phyloP scores from a whole-genome alignment of 2,329 filamentous ascomycete genomes.

The Exophiala sp. region DNA sequence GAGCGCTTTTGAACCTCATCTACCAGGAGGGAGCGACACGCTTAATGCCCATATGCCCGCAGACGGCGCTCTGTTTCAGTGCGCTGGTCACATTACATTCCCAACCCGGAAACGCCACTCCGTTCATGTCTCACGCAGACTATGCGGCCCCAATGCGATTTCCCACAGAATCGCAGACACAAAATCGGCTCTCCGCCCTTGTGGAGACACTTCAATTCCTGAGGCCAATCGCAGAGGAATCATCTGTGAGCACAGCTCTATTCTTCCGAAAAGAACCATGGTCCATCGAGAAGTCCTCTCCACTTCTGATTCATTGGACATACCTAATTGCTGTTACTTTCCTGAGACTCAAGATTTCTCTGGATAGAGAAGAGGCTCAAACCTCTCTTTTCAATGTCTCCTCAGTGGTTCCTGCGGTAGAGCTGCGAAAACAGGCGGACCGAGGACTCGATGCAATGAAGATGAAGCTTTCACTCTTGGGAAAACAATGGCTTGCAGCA shows the following conservation, averaged over 20 bases:
- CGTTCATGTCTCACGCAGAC: too few relatives aligned
- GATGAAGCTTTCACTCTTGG: constrained; percentile 4
- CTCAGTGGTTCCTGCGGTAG: too few relatives aligned
- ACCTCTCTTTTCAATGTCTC: too few relatives aligned
- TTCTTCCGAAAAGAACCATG: constrained; percentile 4
- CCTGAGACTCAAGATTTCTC: background rate
- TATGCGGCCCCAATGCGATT: background rate
- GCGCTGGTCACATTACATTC: constrained; percentile 5
- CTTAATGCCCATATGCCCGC: constrained; percentile 5
- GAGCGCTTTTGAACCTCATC: constrained; percentile 4
- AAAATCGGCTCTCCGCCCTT: background rate
- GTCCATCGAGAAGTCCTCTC: constrained; percentile 2
- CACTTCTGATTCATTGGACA: constrained; percentile 6
- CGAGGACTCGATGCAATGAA: constrained; percentile 4
- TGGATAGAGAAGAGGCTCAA: too few relatives aligned
- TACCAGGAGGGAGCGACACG: background rate
- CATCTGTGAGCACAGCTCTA: background rate
- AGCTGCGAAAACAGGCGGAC: background rate
- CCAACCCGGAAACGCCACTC: too few relatives aligned
- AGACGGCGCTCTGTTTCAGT: constrained; percentile 6
- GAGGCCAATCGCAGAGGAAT: constrained; percentile 1
- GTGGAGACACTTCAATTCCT: background rate
- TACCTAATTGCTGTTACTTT: constrained; percentile 6
- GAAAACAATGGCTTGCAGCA: constrained; percentile 3
- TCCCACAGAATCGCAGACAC: background rate